Percentiles rank a stretch among this genome's conserved stretches.
These are phyloP conservation scores for Globisporangium solare DNA, from an alignment of 352 stramenopile genomes.

Conservation along the genomic window DNA sequence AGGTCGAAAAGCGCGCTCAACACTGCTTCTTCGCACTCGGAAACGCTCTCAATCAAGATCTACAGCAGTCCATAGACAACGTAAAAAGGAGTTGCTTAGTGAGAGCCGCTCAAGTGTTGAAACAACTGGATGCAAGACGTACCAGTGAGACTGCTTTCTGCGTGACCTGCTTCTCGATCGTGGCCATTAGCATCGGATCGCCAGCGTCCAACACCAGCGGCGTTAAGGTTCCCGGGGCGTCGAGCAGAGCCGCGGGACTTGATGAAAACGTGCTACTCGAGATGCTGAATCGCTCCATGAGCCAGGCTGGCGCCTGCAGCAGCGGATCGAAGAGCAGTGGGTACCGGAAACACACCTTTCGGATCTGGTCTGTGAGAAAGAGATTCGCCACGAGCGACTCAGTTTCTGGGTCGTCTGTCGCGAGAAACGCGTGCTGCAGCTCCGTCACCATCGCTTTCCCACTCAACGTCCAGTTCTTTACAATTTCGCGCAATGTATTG, in stretches of 20 bases:
- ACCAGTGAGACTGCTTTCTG: conserved; percentile 25
- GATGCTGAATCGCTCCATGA: conserved; percentile 26
- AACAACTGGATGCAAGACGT: neutral
- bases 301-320: conserved; percentile 24
- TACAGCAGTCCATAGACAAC: conserved; percentile 7
- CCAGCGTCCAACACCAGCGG: conserved; percentile 37
- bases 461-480: conserved; percentile 26
- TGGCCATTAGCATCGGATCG: conserved; percentile 27
- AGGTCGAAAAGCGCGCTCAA: conserved; percentile 38
- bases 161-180: conserved; percentile 41
- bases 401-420: conserved; percentile 13
- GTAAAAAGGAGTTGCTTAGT: neutral
- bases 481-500: conserved; percentile 11
- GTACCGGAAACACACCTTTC: conserved; percentile 40
- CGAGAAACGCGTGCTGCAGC: conserved; percentile 31
- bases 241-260: neutral
- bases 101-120: neutral
- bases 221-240: conserved; percentile 1
- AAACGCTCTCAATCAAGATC: conserved; percentile 47
- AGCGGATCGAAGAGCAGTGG: conserved; percentile 54
- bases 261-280: conserved; percentile 3
- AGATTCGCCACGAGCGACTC: conserved; percentile 34
- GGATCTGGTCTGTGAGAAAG: conserved; percentile 43
- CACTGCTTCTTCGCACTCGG: conserved; percentile 31
- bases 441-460: conserved; percentile 19